Conservation (phyloP, 805 yeast genomes). For the Metschnikowia henanensis region DNA sequence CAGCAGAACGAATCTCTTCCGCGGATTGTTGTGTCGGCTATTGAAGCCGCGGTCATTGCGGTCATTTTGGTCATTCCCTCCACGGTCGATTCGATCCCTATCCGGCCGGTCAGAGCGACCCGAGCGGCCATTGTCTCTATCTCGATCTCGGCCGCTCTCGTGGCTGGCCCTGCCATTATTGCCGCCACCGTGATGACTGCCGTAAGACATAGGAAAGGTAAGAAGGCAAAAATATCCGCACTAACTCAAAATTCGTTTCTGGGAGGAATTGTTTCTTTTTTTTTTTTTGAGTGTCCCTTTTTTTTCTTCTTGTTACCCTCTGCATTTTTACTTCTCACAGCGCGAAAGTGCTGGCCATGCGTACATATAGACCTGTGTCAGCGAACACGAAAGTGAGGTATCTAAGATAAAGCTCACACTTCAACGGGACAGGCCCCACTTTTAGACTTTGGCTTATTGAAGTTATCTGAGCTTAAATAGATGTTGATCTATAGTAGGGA, state of each 20-base stretch:
- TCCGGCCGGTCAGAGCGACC: slow-evolving; percentile 3
- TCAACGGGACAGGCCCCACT: no score
- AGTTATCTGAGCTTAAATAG: no score
- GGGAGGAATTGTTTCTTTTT: background rate
- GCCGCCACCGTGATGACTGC: slow-evolving; percentile 12
- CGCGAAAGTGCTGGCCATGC: slow-evolving; percentile 8
- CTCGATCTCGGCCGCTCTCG: slow-evolving; percentile 11
- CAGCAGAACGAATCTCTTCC: slow-evolving; percentile 7
- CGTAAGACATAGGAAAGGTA: slow-evolving; percentile 13
- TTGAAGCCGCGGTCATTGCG: slow-evolving; percentile 4
- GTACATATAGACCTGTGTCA: slow-evolving; percentile 7
- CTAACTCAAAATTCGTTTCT: no score
- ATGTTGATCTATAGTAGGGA: no score
- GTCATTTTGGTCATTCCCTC: slow-evolving; percentile 1
- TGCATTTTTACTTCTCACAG: background rate
- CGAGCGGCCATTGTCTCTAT: slow-evolving; percentile 7
- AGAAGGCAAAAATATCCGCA: background rate
- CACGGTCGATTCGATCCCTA: background rate
- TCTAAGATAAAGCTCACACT: background rate
- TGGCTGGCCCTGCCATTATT: slow-evolving; percentile 5
- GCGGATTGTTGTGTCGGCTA: slow-evolving; percentile 6
- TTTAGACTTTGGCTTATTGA: no score
- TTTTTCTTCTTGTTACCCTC: background rate
- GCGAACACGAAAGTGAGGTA: no score
- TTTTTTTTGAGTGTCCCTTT: background rate